Evolutionary conservation across 2,329 filamentous ascomycete species (phyloP).

Genomic region (Diplodia scrobiculata): DNA sequence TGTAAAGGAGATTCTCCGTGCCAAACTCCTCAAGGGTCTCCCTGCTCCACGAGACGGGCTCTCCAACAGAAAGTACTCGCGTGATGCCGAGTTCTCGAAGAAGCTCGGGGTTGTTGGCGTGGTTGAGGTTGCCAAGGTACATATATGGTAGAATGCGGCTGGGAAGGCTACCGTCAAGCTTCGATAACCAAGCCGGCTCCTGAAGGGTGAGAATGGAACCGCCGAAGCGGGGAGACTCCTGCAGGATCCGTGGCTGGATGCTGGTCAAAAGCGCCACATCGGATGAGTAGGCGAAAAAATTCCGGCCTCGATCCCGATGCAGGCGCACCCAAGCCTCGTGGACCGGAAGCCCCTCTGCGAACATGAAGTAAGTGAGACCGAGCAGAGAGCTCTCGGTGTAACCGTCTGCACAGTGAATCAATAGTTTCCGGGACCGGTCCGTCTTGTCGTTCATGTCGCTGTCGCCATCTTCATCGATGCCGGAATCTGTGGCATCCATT

Average conservation of each 20-base stretch:
- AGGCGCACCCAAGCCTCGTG: conserved; percentile 85
- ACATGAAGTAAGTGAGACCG: conserved; percentile 89
- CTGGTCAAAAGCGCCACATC: conserved; percentile 81
- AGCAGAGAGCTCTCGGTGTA: conserved; percentile 94
- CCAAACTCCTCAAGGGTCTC: conserved; percentile 71
- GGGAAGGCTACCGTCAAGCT: conserved; percentile 86
- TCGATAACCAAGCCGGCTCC: conserved; percentile 77
- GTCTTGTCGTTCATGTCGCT: conserved; percentile 51
- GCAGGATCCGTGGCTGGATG: conserved; percentile 74
- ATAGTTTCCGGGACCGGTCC: conserved; percentile 63
- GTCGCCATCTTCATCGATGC: conserved; percentile 47
- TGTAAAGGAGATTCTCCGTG: conserved; percentile 72
- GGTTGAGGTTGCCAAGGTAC: conserved; percentile 90
- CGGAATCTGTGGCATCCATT: conserved; percentile 51
- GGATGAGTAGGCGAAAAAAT: conserved; percentile 94
- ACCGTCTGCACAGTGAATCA: conserved; percentile 92
- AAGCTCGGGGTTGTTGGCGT: conserved; percentile 90
- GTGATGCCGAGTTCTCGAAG: conserved; percentile 77
- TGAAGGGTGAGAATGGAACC: conserved; percentile 58
- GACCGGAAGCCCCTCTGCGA: conserved; percentile 76
- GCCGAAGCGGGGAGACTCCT: conserved; percentile 63
- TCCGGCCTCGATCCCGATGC: conserved; percentile 77
- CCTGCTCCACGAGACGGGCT: conserved; percentile 78
- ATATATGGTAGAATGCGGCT: conserved; percentile 89
- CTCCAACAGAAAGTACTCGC: conserved; percentile 88